Conservation (phyloP, 2,329 filamentous ascomycete genomes). For the Aspergillus hiratsukae region DNA sequence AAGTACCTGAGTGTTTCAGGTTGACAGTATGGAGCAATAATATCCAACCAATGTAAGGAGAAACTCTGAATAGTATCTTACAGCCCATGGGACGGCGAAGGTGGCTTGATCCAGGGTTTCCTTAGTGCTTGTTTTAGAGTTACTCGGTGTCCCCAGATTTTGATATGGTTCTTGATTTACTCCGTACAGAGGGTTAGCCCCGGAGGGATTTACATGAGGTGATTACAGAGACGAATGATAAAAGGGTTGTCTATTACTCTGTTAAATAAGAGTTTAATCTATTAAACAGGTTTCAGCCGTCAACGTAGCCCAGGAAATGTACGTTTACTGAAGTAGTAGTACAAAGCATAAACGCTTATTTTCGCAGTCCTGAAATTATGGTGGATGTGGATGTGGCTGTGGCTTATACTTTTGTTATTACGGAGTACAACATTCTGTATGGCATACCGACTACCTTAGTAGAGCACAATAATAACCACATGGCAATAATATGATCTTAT, state of each 20-base stretch:
- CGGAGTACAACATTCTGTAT: neutral
- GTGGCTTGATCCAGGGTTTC: neutral
- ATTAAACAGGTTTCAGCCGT: neutral
- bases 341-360: neutral
- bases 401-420: neutral
- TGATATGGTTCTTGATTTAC: too few relatives aligned
- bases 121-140: neutral
- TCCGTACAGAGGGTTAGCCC: too few relatives aligned
- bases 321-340: neutral
- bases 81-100: neutral
- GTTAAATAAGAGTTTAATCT: neutral
- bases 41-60: too few relatives aligned
- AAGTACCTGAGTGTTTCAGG: neutral
- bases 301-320: neutral
- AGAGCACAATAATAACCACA: neutral
- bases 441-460: neutral
- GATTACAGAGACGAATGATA: too few relatives aligned
- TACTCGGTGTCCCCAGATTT: too few relatives aligned
- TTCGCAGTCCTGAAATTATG: neutral
- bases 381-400: neutral
- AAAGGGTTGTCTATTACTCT: too few relatives aligned
- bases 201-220: too few relatives aligned
- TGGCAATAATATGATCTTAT: neutral
- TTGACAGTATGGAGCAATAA: neutral
- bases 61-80: too few relatives aligned